Evolutionary conservation across 495 filamentous ascomycete genomes (phyloP).

Genomic region (Cladorrhinum samala): DNA sequence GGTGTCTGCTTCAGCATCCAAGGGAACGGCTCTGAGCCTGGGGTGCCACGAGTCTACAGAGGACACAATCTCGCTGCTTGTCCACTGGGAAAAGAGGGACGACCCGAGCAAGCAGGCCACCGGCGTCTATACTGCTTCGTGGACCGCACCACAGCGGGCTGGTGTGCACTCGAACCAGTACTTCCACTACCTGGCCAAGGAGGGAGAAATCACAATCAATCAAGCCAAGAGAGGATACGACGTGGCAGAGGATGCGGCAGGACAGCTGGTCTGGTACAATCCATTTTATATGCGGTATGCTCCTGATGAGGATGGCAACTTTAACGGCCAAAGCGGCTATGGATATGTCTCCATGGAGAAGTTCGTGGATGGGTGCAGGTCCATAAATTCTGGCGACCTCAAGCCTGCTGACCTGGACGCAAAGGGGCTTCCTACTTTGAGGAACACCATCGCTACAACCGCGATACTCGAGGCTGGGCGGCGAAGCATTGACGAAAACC

Average conservation of each 20-base stretch:
- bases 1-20: slow-evolving; percentile 70
- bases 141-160: slow-evolving; percentile 87
- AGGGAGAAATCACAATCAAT: slow-evolving; percentile 82
- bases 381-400: slow-evolving; percentile 64
- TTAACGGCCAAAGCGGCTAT: slow-evolving; percentile 84
- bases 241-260: slow-evolving; percentile 70
- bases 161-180: slow-evolving; percentile 94
- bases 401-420: slow-evolving; percentile 70
- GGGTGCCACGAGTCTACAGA: slow-evolving; percentile 78
- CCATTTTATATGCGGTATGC: slow-evolving; percentile 98
- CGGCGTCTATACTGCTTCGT: slow-evolving; percentile 89
- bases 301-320: slow-evolving; percentile 92
- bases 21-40: slow-evolving; percentile 61
- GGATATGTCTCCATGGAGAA: slow-evolving; percentile 94
- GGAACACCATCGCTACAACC: slow-evolving; percentile 84
- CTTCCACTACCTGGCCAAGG: slow-evolving; percentile 83
- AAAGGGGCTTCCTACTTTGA: slow-evolving; percentile 75
- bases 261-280: slow-evolving; percentile 74
- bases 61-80: slow-evolving; percentile 86
- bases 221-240: slow-evolving; percentile 95
- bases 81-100: slow-evolving; percentile 74
- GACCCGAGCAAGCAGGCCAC: slow-evolving; percentile 65
- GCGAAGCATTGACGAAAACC: slow-evolving; percentile 70
- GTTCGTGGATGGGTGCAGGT: slow-evolving; percentile 81
- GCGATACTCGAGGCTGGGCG: slow-evolving; percentile 87